phyloP scores from a whole-genome alignment of 2,329 filamentous ascomycete genomes.

The Uncinocarpus reesii region DNA sequence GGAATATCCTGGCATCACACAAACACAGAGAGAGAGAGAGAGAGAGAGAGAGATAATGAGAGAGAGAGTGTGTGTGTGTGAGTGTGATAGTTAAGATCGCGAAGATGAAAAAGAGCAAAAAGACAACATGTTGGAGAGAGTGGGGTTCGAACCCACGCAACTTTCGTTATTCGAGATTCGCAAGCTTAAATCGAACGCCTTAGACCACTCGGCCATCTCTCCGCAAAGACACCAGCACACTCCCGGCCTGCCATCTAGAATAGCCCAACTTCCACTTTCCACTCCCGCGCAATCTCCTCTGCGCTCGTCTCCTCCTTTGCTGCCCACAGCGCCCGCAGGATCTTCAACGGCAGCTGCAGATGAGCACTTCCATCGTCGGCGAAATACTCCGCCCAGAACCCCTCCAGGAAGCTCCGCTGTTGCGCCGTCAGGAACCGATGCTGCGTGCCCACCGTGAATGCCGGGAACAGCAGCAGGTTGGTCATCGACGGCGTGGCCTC shows the following conservation, averaged over 20 bases:
- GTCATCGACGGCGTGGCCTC: background rate
- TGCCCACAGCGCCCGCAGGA: slow-evolving; percentile 13
- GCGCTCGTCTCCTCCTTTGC: background rate
- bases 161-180: slow-evolving; percentile 6
- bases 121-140: slow-evolving; percentile 4
- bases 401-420: slow-evolving; percentile 9
- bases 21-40: background rate
- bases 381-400: slow-evolving; percentile 12
- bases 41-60: background rate
- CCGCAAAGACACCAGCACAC: background rate
- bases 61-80: too few species aligned
- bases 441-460: slow-evolving; percentile 13
- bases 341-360: slow-evolving; percentile 8
- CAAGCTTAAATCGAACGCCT: slow-evolving; percentile 6
- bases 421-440: slow-evolving; percentile 1
- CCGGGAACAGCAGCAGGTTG: slow-evolving; percentile 15
- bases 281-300: slow-evolving; percentile 13
- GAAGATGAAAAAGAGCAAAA: too few species aligned
- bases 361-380: slow-evolving; percentile 6
- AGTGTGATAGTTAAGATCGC: too few species aligned
- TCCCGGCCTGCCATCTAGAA: slow-evolving; percentile 2
- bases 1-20: background rate
- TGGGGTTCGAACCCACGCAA: slow-evolving; percentile 10
- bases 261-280: slow-evolving; percentile 12
- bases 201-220: slow-evolving; percentile 10